Evolutionary conservation across 2,329 filamentous ascomycete species (phyloP).

Genomic region (Tolypocladium cylindrosporum): DNA sequence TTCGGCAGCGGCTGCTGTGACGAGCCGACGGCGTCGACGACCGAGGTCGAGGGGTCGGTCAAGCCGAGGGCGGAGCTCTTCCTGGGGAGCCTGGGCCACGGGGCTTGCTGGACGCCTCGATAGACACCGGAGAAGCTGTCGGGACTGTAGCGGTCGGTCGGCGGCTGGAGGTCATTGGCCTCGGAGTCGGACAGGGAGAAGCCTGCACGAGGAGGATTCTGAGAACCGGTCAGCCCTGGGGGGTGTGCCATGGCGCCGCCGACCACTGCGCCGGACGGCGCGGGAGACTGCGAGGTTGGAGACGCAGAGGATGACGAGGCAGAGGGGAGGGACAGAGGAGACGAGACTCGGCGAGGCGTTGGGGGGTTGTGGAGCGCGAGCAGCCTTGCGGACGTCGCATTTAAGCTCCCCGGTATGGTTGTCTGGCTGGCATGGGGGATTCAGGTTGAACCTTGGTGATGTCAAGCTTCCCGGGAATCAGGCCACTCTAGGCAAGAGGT

Average conservation of each 20-base stretch:
- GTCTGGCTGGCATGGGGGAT: not conserved
- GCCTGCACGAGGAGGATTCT: slow-evolving; percentile 18
- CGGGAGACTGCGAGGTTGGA: not conserved
- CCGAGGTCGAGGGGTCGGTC: slow-evolving; percentile 14
- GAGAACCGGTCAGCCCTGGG: slow-evolving; percentile 20
- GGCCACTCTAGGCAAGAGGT: not conserved
- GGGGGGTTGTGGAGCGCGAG: not conserved
- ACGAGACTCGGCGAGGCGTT: not conserved
- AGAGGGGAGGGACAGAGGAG: not conserved
- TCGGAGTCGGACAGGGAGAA: slow-evolving; percentile 34
- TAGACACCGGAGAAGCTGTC: slow-evolving; percentile 42
- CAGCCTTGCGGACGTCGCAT: not conserved
- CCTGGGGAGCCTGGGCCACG: slow-evolving; percentile 30
- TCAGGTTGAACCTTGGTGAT: not conserved
- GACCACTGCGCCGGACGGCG: not conserved
- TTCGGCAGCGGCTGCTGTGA: slow-evolving; percentile 4
- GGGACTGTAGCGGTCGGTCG: slow-evolving; percentile 24
- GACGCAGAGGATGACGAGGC: not conserved
- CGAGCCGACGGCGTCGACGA: not conserved
- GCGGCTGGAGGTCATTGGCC: slow-evolving; percentile 24
- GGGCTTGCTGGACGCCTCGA: slow-evolving; percentile 39
- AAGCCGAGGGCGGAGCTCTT: slow-evolving; percentile 33
- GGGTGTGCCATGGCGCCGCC: slow-evolving; percentile 14
- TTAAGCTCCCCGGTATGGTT: not conserved
- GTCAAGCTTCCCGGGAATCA: not conserved